Evolutionary conservation across 2,329 filamentous ascomycete species (phyloP), one percentile per base, ranked within the genome.

Genomic region (Mollisia scopiformis): DNA sequence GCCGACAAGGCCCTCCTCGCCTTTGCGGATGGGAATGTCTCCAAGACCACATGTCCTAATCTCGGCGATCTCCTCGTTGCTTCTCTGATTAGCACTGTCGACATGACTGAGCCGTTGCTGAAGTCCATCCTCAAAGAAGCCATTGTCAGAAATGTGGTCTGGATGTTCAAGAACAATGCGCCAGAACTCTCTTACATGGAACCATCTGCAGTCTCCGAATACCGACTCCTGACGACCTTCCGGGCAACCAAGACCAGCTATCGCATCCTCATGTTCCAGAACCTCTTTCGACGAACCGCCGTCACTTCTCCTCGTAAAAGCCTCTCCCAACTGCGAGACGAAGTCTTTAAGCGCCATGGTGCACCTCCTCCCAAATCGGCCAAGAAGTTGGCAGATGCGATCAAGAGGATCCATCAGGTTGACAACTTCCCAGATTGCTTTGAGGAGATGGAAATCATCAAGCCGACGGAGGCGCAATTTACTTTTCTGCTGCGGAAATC

Each of bases 191-290:
- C 74, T 5, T 82, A 80, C 64, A 65, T 82, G 3, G 81, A 84
- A 62, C 68, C 75, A 0, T 70, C 75, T 25, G 61, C 57, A 0
- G 63, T 78, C 16, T 82, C 79, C 1, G 59, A 72, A 0, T 82
- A 83, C 65, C 79, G 81, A 10, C 74, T 84, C 0, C 61, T 73
- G 49, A 76, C 76, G 64, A 83, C 79, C 0, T 84, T 82, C 66
- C 68, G 76, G 14, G 80, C 77, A 14, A 77, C 75, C 21, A 74
- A 71, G 28, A 82, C 79, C 1, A 81, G 79, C 0, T 83, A 83
- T 67, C 77, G 79, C 2, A 75, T 83, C 3, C 74, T 84, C 27
- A 83, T 84, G 80, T 82, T 84, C 71, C 76, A 78, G 10, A 79
- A 80, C 58, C 73, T 83, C 14, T 83, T 84, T 70, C 77, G 77